Base-by-base conservation (phyloP, 352 stramenopile species). In the Globisporangium echinulatum region DNA sequence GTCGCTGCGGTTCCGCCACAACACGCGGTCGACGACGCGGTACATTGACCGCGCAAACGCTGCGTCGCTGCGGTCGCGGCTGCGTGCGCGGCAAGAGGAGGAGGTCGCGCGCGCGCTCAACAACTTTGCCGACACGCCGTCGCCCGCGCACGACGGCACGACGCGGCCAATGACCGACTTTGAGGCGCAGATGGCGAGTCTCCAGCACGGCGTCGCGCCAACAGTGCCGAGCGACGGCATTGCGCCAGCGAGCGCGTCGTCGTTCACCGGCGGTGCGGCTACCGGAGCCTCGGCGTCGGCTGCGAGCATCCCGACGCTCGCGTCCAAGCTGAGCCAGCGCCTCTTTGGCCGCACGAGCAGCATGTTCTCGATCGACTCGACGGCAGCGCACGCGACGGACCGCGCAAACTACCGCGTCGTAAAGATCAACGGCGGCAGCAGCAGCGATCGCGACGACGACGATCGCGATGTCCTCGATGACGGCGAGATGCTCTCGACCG, bases 21-120 rank as follows among this genome's bases (percentile, higher is more conserved):
- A 90, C 52, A 88, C 80, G 36, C 77, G 83, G 19, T 87, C 80
- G 3, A 89, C 77, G 0, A 92, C 83, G 25, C 54, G 83, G 25
- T 90, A 92, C 59, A 90, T 92, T 37, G 79, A 88, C 40, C 80
- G 75, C 8, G 69, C 80, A 1, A 92, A 92, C 56, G 81, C 80
- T 0, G 72, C 72, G 36, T 88, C 83, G 14, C 60, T 92, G 48
- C 57, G 71, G 1, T 82, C 74, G 0, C 60, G 82, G 39, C 52
- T 92, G 37, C 75, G 79, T 4, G 81, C 80, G 1, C 56, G 82
- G 10, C 64, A 72, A 38, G 53, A 81, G 50, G 77, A 91, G 48
- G 78, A 87, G 54, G 61, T 72, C 5, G 66, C 66, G 17, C 70
- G 77, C 42, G 75, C 70, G 36, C 25, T 33, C 25, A 33, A 33